A percentile compares a stretch with the other conserved stretches of the same genome.
phyloP scores from a whole-genome alignment of 2,329 filamentous ascomycete species.

The Fusarium longipes region DNA sequence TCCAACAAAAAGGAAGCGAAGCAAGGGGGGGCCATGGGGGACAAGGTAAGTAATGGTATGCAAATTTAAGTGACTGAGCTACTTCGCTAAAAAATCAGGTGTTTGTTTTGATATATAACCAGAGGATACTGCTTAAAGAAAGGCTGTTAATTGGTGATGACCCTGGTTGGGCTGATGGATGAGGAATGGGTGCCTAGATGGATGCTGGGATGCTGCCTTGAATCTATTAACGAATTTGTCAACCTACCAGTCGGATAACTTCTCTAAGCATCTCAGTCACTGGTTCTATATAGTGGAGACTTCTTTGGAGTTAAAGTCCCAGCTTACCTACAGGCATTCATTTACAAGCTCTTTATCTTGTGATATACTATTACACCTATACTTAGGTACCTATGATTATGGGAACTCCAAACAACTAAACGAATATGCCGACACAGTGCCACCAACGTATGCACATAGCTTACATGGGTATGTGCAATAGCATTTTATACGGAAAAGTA shows the following conservation, averaged over 20 bases:
- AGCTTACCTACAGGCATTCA: neutral
- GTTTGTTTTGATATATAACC: conserved; percentile 20
- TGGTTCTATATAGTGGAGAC: neutral
- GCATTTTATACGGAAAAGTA: neutral
- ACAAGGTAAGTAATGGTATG: conserved; percentile 28
- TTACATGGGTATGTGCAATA: too few species aligned
- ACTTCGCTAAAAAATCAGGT: conserved; percentile 32
- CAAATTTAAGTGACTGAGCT: conserved; percentile 30
- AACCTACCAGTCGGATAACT: neutral
- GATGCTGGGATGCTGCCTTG: neutral
- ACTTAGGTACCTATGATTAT: neutral
- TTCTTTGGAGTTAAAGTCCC: rapidly evolving
- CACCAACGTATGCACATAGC: too few species aligned
- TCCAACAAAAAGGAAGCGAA: conserved; percentile 25
- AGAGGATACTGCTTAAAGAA: neutral
- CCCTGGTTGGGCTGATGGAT: neutral
- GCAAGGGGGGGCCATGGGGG: conserved; percentile 23
- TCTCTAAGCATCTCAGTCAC: neutral
- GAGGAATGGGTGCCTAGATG: conserved; percentile 12
- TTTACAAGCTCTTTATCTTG: neutral
- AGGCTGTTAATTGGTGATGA: neutral
- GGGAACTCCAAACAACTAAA: neutral
- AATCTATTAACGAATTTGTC: too few species aligned
- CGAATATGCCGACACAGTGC: too few species aligned
- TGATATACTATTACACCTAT: neutral